Base-by-base conservation (phyloP, 2,329 filamentous ascomycete genomes). In the Nemania abortiva region DNA sequence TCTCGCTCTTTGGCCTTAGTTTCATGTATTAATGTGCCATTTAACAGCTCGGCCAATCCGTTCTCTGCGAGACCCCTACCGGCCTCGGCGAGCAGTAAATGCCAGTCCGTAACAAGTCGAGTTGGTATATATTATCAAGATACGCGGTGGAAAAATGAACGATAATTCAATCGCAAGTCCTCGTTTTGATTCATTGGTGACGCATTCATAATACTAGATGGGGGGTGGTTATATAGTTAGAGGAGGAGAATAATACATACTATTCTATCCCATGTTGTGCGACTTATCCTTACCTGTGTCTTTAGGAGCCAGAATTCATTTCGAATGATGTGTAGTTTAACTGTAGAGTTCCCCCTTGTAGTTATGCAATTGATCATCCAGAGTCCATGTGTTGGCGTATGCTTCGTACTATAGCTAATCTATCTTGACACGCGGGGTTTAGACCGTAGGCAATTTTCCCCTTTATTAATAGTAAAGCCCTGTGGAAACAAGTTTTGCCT, bases 11-110 rank as follows among this genome's bases (percentile, higher is more conserved):
- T 34, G 31, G 5, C 31, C 31, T n/a, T n/a, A n/a, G n/a, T n/a
- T n/a, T n/a, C n/a, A n/a, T n/a, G n/a, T n/a, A n/a, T n/a, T n/a
- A n/a, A n/a, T n/a, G n/a, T n/a, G n/a, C 3, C 20, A 56, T 31
- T 22, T n/a, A n/a, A 64, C 31, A 64, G 62, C 31, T 53, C 18
- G 62, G 62, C 15, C 62, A 64, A 20, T 18, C 18, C 10, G 45
- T 64, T 58, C 62, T 64, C 53, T 64, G 62, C 53, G 6, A 45
- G 62, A 64, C 62, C n/a, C 62, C 62, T 6, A 2, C 31, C 3
- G 62, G 62, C 45, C 54, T 64, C 29, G 62, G 62, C 29, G 53
- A 57, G 54, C 62, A 64, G 62, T 64, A 53, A 58, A 58, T n/a
- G 11, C 18, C 18, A n/a, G 4, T 20, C 15, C 42, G 42, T 15